Percentiles rank a stretch among this genome's conserved stretches.
Conservation (phyloP, 1,139 yeast species). For the Insectozyma bohioensis region DNA sequence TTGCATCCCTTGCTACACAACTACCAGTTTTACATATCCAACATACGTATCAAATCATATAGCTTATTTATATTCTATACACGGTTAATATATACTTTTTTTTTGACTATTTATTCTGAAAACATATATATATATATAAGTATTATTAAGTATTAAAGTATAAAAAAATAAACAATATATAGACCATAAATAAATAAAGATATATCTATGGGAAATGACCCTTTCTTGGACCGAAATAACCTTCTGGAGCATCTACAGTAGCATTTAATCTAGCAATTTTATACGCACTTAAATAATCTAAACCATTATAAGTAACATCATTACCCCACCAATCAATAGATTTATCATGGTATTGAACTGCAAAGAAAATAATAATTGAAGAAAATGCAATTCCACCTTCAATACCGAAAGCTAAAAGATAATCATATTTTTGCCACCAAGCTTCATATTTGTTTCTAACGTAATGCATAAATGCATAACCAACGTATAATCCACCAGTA, state of each 20-base stretch:
- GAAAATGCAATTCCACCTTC: conserved; percentile 52
- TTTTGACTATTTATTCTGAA: no score
- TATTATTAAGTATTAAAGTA: no score
- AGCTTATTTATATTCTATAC: no score
- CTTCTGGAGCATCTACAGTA: conserved; percentile 29
- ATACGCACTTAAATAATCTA: conserved; percentile 37
- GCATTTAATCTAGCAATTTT: conserved; percentile 26
- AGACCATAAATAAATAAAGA: no score
- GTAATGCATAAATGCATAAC: conserved; percentile 44
- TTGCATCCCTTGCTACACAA: no score
- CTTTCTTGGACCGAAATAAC: conserved; percentile 46
- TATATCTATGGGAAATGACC: conserved; percentile 40
- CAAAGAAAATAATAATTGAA: conserved; percentile 51
- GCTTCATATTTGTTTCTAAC: conserved; percentile 40
- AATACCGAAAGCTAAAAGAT: conserved; percentile 49
- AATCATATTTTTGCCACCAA: conserved; percentile 60
- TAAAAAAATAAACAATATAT: no score
- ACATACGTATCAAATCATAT: no score
- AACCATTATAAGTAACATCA: conserved; percentile 37
- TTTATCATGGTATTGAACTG: conserved; percentile 44
- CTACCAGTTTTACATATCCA: no score
- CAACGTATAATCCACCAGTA: conserved; percentile 40
- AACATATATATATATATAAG: no score
- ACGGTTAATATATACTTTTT: no score
- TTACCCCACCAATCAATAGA: conserved; percentile 59